These are phyloP conservation scores for Yamadazyma jaroonii DNA, from an alignment of 1,139 yeast species.

Conservation along the genomic window DNA sequence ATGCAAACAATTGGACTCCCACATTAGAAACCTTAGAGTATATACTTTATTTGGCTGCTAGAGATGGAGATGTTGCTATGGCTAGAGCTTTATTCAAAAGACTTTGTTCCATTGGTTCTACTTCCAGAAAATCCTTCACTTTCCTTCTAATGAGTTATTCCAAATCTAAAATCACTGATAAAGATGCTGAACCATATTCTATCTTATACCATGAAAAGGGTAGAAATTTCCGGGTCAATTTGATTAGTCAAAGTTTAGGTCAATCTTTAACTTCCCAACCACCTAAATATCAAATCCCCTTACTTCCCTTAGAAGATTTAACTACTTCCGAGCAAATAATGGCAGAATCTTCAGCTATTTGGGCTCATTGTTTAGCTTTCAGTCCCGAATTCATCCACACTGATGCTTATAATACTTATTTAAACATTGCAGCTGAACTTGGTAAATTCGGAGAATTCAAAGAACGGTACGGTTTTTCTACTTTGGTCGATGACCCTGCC, in stretches of 20 bases:
- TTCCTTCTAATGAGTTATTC: slow-evolving; percentile 59
- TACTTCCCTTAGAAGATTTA: slow-evolving; percentile 57
- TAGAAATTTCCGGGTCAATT: slow-evolving; percentile 41
- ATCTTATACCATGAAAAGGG: slow-evolving; percentile 46
- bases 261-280: neutral
- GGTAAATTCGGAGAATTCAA: slow-evolving; percentile 49
- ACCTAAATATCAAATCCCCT: slow-evolving; percentile 41
- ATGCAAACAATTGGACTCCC: slow-evolving; percentile 50
- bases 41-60: slow-evolving; percentile 71
- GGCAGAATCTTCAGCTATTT: slow-evolving; percentile 77
- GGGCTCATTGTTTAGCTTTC: slow-evolving; percentile 51
- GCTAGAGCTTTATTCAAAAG: slow-evolving; percentile 69
- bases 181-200: slow-evolving; percentile 29
- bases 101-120: slow-evolving; percentile 42
- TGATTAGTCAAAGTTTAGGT: slow-evolving; percentile 26
- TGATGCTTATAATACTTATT: slow-evolving; percentile 47
- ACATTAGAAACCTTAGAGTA: slow-evolving; percentile 55
- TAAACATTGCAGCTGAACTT: slow-evolving; percentile 52
- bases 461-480: slow-evolving; percentile 35
- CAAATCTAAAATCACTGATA: slow-evolving; percentile 20
- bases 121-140: slow-evolving; percentile 44
- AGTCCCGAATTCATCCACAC: slow-evolving; percentile 42
- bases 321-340: slow-evolving; percentile 43
- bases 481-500: slow-evolving; percentile 21
- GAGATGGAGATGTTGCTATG: slow-evolving; percentile 75